A percentile compares a stretch with the other conserved stretches of the same genome.
These are phyloP conservation scores for Aspergillus asperescens DNA, from an alignment of 495 filamentous ascomycete species.

Conservation along the genomic window DNA sequence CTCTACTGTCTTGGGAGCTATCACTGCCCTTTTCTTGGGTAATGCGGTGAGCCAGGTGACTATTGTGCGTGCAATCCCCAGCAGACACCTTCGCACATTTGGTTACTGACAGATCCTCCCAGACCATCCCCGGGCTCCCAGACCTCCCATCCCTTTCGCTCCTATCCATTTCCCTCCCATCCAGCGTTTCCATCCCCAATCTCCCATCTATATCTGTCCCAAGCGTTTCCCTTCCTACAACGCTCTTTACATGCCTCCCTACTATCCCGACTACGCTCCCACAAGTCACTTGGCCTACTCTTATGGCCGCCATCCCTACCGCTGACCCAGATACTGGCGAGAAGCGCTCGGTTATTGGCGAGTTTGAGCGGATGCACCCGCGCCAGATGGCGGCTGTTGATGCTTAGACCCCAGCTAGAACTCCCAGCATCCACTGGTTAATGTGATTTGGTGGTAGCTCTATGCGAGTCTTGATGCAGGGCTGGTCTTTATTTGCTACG, in stretches of 20 bases:
- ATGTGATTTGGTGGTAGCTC: background rate
- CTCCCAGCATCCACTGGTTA: background rate
- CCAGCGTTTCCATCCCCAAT: background rate
- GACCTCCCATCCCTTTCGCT: background rate
- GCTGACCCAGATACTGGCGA: background rate
- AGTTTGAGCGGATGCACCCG: slow-evolving; percentile 1
- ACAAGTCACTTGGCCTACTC: background rate
- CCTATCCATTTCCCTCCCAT: background rate
- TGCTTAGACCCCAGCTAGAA: background rate
- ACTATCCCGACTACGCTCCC: background rate
- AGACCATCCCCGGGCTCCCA: background rate
- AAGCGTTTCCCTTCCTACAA: background rate
- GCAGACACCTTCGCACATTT: background rate
- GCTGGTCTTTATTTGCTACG: too few species aligned
- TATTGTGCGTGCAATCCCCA: background rate
- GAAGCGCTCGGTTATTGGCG: background rate
- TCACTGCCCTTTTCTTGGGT: slow-evolving; percentile 24
- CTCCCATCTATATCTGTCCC: too few species aligned
- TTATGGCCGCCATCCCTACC: background rate
- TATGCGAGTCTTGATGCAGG: too few species aligned
- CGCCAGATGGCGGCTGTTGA: background rate
- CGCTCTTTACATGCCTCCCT: background rate
- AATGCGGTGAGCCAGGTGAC: slow-evolving; percentile 19
- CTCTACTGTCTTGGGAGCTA: slow-evolving; percentile 24
- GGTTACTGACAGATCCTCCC: background rate